Evolutionary conservation across 768 basidiomycete species (phyloP), one percentile per base, ranked within the genome.

Genomic region (Tricholoma furcatifolium): DNA sequence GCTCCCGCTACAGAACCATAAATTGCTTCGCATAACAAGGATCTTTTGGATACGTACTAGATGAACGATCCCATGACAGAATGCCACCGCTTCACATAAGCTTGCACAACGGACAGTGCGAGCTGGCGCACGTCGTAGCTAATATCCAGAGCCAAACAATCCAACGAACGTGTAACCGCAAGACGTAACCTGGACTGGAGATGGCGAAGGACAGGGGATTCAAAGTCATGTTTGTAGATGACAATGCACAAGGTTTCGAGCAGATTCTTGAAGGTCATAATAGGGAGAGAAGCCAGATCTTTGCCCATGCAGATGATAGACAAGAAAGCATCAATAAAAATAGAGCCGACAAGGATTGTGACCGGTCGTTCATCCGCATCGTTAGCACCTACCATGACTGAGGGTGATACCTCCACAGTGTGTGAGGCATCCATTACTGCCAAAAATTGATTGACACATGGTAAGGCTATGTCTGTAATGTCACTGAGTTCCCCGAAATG

Each of bases 171-270:
- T 27, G 74, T 63, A 12, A 87, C 72, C 0, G 86, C 83, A 45
- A 67, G 74, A 34, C 82, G 77, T 2, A 89, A 68, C 12, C 68
- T 57, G 27, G 70, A 72, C 43, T 84, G 81, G 24, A 88, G 74
- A 59, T 82, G 80, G 45, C 67, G 73, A 49, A 91, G 70, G 12
- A 76, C 66, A 17, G 60, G 66, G 46, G 75, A 77, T 42, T 83
- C 82, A 52, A 91, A 80, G 61, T 91, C 84, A 54, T 88, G 84
- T 69, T 91, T 91, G 68, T 84, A 83, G 18, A 88, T 76, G 54
- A 84, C 73, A 39, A 88, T 79, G 51, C 85, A 75, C 20, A 89
- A 60, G 1, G 78, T 70, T 68, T 90, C 87, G 40, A 91, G 67
- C 39, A 88, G 61, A 47, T 73, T 77, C 61, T 89, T 87, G 54